phyloP scores from a whole-genome alignment of 2,329 filamentous ascomycete genomes.

The Ophiocordyceps polyrhachis-furcata region DNA sequence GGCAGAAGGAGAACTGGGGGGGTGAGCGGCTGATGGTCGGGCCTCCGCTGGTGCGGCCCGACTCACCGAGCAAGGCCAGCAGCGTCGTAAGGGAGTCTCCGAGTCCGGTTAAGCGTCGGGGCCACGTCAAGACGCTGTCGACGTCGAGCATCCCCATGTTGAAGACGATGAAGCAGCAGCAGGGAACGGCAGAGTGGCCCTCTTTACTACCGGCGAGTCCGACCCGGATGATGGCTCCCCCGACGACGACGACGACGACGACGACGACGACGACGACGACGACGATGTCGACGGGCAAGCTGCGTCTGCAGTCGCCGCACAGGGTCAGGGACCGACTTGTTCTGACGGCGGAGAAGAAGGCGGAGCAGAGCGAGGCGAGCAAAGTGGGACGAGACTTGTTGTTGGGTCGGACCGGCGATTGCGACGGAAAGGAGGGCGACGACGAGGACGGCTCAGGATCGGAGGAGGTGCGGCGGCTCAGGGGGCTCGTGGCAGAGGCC shows the following conservation, averaged over 20 bases:
- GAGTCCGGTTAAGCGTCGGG: slow-evolving; percentile 10
- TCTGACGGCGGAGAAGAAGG: slow-evolving; percentile 47
- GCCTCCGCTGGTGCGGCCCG: slow-evolving; percentile 2
- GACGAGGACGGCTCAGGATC: slow-evolving; percentile 41
- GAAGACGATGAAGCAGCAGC: slow-evolving; percentile 15
- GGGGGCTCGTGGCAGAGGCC: slow-evolving; percentile 37
- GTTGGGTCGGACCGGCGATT: slow-evolving; percentile 38
- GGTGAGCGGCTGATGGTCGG: slow-evolving; percentile 3
- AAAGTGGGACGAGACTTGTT: slow-evolving; percentile 54
- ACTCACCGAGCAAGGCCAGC: slow-evolving; percentile 3
- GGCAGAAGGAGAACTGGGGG: slow-evolving; percentile 25
- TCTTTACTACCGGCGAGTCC: slow-evolving; percentile 9
- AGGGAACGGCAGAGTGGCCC: slow-evolving; percentile 7
- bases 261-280: slow-evolving; percentile 16
- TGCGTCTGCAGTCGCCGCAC: slow-evolving; percentile 52
- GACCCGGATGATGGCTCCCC: slow-evolving; percentile 7
- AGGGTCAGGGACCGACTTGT: slow-evolving; percentile 73
- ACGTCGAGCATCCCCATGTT: slow-evolving; percentile 36
- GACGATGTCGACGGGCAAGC: slow-evolving; percentile 23
- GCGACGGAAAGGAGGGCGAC: slow-evolving; percentile 14
- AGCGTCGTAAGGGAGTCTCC: slow-evolving; percentile 4
- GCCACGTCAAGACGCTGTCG: slow-evolving; percentile 31
- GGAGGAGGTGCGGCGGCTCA: slow-evolving; percentile 40
- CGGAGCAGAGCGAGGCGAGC: slow-evolving; percentile 56
- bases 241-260: slow-evolving; percentile 4